phyloP scores from a whole-genome alignment of 1,139 yeast species.

The Blastobotrys indianensis region DNA sequence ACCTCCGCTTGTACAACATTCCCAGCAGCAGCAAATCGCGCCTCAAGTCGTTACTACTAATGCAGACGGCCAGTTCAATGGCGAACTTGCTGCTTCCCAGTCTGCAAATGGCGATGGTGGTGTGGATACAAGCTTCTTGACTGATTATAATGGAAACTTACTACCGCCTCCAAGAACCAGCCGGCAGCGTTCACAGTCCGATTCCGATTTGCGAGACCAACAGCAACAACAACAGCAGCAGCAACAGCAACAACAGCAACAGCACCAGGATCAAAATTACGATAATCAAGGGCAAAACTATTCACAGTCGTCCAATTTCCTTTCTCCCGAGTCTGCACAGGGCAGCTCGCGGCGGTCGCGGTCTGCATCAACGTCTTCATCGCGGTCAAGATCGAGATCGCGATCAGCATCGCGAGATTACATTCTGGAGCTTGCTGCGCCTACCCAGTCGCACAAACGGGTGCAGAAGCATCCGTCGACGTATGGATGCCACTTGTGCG shows the following conservation, averaged over 20 bases:
- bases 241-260: slow-evolving; percentile 6
- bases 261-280: background rate
- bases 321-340: slow-evolving; percentile 14
- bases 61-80: background rate
- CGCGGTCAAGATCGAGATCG: slow-evolving; percentile 23
- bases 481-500: slow-evolving; percentile 80
- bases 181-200: slow-evolving; percentile 24
- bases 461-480: slow-evolving; percentile 73
- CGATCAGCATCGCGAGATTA: slow-evolving; percentile 30
- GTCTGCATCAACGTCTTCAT: slow-evolving; percentile 9
- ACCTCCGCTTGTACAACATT: slow-evolving; percentile 4
- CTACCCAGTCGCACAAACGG: slow-evolving; percentile 40
- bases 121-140: slow-evolving; percentile 3
- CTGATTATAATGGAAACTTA: slow-evolving; percentile 6
- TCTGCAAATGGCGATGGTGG: background rate
- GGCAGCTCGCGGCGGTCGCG: slow-evolving; percentile 15
- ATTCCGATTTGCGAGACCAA: slow-evolving; percentile 16
- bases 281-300: no score
- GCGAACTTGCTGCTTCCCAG: background rate
- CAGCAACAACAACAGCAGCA: slow-evolving; percentile 9
- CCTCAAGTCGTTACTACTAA: background rate
- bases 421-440: slow-evolving; percentile 33
- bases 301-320: slow-evolving; percentile 8
- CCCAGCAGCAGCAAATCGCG: background rate
- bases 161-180: slow-evolving; percentile 16